Conservation (phyloP, 2,329 filamentous ascomycete species). For the Monilinia polystroma region DNA sequence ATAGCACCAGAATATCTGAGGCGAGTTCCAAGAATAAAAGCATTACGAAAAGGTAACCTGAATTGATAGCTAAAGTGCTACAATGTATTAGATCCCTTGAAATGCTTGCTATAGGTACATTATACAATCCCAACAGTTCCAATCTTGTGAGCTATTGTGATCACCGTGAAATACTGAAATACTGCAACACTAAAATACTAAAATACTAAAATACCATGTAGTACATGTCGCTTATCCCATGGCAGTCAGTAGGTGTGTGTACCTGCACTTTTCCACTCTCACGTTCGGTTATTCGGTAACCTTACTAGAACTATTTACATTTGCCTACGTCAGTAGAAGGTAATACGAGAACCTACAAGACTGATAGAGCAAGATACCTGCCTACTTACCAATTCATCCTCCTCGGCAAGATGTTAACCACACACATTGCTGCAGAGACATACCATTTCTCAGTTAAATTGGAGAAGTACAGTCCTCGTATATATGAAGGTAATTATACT, state of each 20-base stretch:
- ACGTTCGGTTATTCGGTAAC: background rate
- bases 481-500: background rate
- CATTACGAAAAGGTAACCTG: background rate
- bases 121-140: background rate
- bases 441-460: background rate
- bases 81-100: background rate
- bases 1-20: background rate
- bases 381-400: background rate
- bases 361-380: background rate
- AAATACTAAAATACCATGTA: background rate
- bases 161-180: background rate
- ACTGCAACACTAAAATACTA: background rate
- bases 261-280: background rate
- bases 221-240: background rate
- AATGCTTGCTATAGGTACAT: background rate
- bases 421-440: background rate
- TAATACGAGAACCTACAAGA: background rate
- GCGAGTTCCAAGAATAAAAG: slow-evolving; percentile 1
- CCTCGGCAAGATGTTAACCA: background rate
- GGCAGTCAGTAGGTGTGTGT: background rate
- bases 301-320: background rate
- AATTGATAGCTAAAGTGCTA: background rate
- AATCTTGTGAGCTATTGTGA: background rate
- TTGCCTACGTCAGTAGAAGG: too few species aligned
- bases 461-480: background rate